phyloP scores from a whole-genome alignment of 305 asterid genomes.

The Solanum aculeatissimum region DNA sequence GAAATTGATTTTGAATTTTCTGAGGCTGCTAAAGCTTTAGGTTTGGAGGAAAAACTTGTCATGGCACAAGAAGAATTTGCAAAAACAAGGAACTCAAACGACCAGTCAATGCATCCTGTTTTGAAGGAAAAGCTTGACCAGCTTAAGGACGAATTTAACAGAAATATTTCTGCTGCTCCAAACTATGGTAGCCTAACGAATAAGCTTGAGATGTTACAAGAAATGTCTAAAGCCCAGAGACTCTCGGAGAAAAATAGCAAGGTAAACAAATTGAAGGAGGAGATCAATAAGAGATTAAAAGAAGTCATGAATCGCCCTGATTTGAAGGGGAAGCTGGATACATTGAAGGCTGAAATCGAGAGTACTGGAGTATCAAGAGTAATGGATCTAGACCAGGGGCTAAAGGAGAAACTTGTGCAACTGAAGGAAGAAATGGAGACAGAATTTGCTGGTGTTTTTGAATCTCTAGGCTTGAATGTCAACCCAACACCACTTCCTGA shows the following conservation, averaged over 20 bases:
- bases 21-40: constrained; percentile 62
- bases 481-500: constrained; percentile 17
- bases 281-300: constrained; percentile 38
- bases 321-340: constrained; percentile 42
- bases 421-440: constrained; percentile 37
- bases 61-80: constrained; percentile 51
- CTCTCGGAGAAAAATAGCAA: constrained; percentile 20
- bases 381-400: constrained; percentile 28
- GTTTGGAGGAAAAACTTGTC: constrained; percentile 43
- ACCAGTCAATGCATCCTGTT: constrained; percentile 29
- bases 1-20: constrained; percentile 52
- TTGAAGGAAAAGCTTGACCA: constrained; percentile 50
- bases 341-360: constrained; percentile 44
- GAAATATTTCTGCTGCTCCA: constrained; percentile 53
- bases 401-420: constrained; percentile 45
- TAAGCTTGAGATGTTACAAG: constrained; percentile 51
- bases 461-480: constrained; percentile 39
- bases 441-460: constrained; percentile 35
- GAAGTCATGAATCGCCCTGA: constrained; percentile 37
- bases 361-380: constrained; percentile 29
- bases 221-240: constrained; percentile 31
- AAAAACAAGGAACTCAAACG: constrained; percentile 39
- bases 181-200: constrained; percentile 42
- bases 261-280: constrained; percentile 28
- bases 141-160: constrained; percentile 38